Evolutionary conservation across 1,139 yeast genomes (phyloP).

Genomic region (Barnettozyma hawaiiensis): DNA sequence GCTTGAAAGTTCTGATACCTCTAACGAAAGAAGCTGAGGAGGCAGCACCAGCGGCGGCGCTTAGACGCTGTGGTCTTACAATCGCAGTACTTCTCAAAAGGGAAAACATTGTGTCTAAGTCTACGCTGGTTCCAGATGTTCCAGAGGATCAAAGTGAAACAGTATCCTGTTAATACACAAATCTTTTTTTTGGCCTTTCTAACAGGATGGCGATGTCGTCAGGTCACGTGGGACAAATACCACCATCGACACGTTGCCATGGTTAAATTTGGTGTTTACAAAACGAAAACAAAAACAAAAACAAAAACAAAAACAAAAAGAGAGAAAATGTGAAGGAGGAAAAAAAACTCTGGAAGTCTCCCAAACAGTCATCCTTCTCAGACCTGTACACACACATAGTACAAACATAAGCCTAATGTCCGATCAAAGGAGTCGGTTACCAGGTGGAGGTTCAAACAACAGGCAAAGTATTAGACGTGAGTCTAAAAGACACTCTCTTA

Average conservation of each 20-base stretch:
- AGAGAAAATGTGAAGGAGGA: too few species aligned
- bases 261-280: not conserved
- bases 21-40: constrained; percentile 27
- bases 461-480: not conserved
- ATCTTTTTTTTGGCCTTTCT: too few species aligned
- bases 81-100: constrained; percentile 26
- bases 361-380: not conserved
- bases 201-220: constrained; percentile 5
- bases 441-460: not conserved
- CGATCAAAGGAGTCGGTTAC: not conserved
- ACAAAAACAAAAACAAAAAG: too few species aligned
- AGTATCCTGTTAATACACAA: too few species aligned
- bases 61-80: constrained; percentile 20
- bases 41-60: constrained; percentile 15
- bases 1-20: constrained; percentile 41
- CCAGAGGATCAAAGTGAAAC: too few species aligned
- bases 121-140: too few species aligned
- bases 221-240: constrained; percentile 6
- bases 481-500: constrained; percentile 7
- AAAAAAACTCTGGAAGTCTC: too few species aligned
- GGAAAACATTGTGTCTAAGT: constrained; percentile 23
- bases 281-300: not conserved
- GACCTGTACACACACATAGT: not conserved
- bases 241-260: not conserved
- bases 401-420: not conserved